Percentiles rank a stretch among this genome's conserved stretches.
phyloP scores from a whole-genome alignment of 1,139 yeast species.

The Pichia sp. region DNA sequence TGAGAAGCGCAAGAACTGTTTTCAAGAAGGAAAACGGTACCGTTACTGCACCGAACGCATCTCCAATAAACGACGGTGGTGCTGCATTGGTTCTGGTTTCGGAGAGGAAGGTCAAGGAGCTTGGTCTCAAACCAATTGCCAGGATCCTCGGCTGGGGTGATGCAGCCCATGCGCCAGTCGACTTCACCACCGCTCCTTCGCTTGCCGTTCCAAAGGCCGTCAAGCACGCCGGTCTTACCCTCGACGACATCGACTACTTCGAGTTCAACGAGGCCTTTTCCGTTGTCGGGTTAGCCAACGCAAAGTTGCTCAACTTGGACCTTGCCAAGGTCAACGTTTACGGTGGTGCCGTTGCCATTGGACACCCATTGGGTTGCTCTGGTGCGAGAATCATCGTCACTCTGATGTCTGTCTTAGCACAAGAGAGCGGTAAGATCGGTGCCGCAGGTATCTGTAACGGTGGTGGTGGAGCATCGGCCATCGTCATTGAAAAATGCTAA shows the following conservation, averaged over 20 bases:
- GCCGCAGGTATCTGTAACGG: slow-evolving; percentile 97
- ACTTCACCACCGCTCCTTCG: slow-evolving; percentile 93
- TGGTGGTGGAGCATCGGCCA: slow-evolving; percentile 96
- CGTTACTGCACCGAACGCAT: slow-evolving; percentile 94
- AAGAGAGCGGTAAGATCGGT: slow-evolving; percentile 86
- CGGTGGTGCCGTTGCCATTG: slow-evolving; percentile 98
- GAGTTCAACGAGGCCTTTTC: slow-evolving; percentile 97
- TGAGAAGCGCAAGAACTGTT: slow-evolving; percentile 82
- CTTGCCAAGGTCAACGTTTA: slow-evolving; percentile 78
- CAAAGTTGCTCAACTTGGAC: slow-evolving; percentile 64
- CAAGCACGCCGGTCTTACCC: slow-evolving; percentile 69
- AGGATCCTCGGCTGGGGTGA: slow-evolving; percentile 94
- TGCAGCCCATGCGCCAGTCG: slow-evolving; percentile 91
- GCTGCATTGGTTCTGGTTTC: slow-evolving; percentile 89
- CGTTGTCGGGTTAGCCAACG: slow-evolving; percentile 90
- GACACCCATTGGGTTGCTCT: slow-evolving; percentile 96
- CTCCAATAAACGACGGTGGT: slow-evolving; percentile 95
- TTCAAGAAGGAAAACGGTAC: slow-evolving; percentile 91
- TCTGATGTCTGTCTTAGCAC: slow-evolving; percentile 66
- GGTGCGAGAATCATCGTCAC: slow-evolving; percentile 95
- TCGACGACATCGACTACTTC: slow-evolving; percentile 66
- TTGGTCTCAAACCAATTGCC: slow-evolving; percentile 83
- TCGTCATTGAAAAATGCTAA: slow-evolving; percentile 56
- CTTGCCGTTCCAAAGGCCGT: slow-evolving; percentile 93
- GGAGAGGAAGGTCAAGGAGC: slow-evolving; percentile 74